Evolutionary conservation across 768 basidiomycete species (phyloP), one percentile per base, ranked within the genome.

Genomic region (Phaeolepiota aurea): DNA sequence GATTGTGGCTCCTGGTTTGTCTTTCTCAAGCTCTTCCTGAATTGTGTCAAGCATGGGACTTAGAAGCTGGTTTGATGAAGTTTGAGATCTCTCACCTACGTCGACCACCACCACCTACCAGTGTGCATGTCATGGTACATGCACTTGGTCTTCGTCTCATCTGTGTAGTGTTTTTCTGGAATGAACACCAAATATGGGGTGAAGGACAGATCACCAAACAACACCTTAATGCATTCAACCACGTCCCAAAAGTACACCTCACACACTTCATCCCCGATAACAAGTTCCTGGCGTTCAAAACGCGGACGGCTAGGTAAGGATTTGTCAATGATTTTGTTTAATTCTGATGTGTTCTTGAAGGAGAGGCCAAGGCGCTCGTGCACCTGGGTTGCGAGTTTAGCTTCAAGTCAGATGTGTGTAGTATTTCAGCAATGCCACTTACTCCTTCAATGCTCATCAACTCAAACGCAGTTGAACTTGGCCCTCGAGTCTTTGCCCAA

Each of bases 41-140:
- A 28, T 28, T 7, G n/a, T 7, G n/a, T 28, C 7, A 28, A 28
- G 1, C 20, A 22, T 14, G 14, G 25, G 25, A 30, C 16, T 7
- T 33, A 34, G 25, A 20, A 33, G n/a, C n/a, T n/a, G n/a, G n/a
- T n/a, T 13, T 25, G 19, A 9, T 12, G 32, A 33, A 19, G 38
- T 30, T 18, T 25, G 19, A 18, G 18, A 25, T 16, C 20, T 34
- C 59, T 11, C 47, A 66, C 69, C 55, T 71, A 68, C 1, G 58
- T 58, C 13, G 32, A 18, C 69, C 69, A 71, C 68, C 69, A 69
- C 69, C 70, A 71, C 38, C 54, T 56, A 0, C 62, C 64, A 0
- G 62, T 66, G 18, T 68, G 48, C 53, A 67, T 53, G 20, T 66
- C 63, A 40, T 54, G 50, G 18, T 51, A 60, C 14, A 56, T 12